Evolutionary conservation across 2,329 filamentous ascomycete genomes (phyloP).

Genomic region (Aspergillus pseudotamarii): DNA sequence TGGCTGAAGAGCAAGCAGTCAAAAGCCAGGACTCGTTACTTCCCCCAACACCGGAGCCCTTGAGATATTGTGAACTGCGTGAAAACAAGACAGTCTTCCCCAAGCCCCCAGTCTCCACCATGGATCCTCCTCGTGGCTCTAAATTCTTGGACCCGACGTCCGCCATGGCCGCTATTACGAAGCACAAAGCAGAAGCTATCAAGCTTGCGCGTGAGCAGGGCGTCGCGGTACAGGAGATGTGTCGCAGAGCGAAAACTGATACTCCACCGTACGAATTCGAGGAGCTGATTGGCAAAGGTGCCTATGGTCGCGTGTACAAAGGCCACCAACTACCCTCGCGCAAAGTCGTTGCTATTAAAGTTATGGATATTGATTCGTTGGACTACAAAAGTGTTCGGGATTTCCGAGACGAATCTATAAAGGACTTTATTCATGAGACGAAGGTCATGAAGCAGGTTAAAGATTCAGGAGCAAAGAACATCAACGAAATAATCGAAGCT

Average conservation of each 20-base stretch:
- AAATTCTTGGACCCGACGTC: slow-evolving; percentile 44
- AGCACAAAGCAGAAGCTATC: slow-evolving; percentile 52
- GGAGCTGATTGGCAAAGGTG: slow-evolving; percentile 55
- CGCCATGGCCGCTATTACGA: slow-evolving; percentile 49
- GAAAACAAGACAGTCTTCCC: not conserved
- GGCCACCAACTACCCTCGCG: slow-evolving; percentile 44
- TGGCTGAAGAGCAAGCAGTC: not conserved
- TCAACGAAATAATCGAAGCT: slow-evolving; percentile 67
- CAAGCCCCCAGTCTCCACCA: slow-evolving; percentile 6
- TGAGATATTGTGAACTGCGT: slow-evolving; percentile 1
- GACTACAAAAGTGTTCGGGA: slow-evolving; percentile 52
- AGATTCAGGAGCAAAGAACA: slow-evolving; percentile 63
- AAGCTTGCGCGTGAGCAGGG: slow-evolving; percentile 50
- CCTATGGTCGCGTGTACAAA: slow-evolving; percentile 56
- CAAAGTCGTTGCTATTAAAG: slow-evolving; percentile 54
- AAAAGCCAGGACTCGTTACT: slow-evolving; percentile 7
- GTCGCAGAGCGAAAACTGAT: slow-evolving; percentile 47
- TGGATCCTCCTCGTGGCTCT: slow-evolving; percentile 31
- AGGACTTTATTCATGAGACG: slow-evolving; percentile 64
- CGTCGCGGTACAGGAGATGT: slow-evolving; percentile 49
- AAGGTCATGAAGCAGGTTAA: slow-evolving; percentile 64
- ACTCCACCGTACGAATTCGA: slow-evolving; percentile 52
- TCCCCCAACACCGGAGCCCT: slow-evolving; percentile 1
- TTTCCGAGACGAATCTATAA: slow-evolving; percentile 52
- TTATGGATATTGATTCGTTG: slow-evolving; percentile 53